phyloP scores from a whole-genome alignment of 495 filamentous ascomycete genomes.

The Xeromyces bisporus region DNA sequence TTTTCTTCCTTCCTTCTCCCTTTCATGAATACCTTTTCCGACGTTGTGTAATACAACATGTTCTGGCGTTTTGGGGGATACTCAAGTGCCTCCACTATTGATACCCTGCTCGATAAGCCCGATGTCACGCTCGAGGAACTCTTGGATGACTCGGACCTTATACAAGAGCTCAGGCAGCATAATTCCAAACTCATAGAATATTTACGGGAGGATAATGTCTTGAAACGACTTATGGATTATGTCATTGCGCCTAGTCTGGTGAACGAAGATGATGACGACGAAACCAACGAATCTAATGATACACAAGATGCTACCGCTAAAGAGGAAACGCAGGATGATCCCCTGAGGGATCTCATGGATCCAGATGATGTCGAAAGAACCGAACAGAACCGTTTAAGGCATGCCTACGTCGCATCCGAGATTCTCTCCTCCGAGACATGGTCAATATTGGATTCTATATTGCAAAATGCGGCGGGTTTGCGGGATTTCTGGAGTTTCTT shows the following conservation, averaged over 20 bases:
- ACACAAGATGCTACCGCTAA: constrained; percentile 28
- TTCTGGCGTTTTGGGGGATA: constrained; percentile 99
- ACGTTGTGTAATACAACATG: constrained; percentile 50
- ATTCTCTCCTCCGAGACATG: constrained; percentile 90
- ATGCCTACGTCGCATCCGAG: constrained; percentile 83
- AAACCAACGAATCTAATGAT: constrained; percentile 33
- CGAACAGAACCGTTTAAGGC: constrained; percentile 79
- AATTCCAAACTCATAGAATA: constrained; percentile 97
- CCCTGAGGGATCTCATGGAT: constrained; percentile 30
- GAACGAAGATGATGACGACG: constrained; percentile 44
- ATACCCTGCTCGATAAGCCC: constrained; percentile 87
- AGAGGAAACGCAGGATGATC: constrained; percentile 26
- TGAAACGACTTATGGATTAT: constrained; percentile 79
- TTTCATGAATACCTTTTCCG: constrained; percentile 23
- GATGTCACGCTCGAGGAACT: constrained; percentile 91
- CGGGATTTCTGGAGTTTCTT: constrained; percentile 84
- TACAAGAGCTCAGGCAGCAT: constrained; percentile 95
- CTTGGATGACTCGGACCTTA: constrained; percentile 85
- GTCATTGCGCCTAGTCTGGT: constrained; percentile 61
- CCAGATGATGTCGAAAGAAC: constrained; percentile 49
- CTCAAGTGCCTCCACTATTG: constrained; percentile 89
- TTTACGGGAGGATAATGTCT: constrained; percentile 69
- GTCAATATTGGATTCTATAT: constrained; percentile 83
- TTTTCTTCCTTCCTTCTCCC: constrained; percentile 1
- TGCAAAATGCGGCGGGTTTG: constrained; percentile 63